Conservation (phyloP, 116 monocot species). For the Posidonia oceanica region DNA sequence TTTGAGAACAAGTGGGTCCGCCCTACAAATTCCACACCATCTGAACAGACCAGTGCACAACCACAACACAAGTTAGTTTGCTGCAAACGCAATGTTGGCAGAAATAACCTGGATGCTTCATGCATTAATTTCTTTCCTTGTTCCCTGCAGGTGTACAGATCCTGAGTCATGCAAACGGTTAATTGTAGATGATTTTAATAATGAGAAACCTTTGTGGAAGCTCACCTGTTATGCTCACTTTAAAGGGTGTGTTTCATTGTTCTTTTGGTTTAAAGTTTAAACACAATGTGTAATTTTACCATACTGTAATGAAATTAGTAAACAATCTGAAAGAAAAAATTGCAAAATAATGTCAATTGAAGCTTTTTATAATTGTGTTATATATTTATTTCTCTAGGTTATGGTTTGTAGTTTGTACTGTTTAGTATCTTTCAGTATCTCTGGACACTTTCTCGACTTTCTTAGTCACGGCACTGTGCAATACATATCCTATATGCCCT, state of each 20-base stretch:
- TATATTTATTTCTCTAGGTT: neutral
- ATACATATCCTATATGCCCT: neutral
- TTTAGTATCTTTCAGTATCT: neutral
- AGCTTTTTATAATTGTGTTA: no score
- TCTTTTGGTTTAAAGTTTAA: neutral
- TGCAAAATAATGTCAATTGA: no score
- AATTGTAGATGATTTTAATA: conserved; percentile 77
- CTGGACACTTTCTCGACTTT: neutral
- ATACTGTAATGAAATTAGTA: no score
- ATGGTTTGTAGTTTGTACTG: neutral
- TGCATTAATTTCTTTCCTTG: conserved; percentile 3
- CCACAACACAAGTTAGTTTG: conserved; percentile 47
- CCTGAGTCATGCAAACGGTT: conserved; percentile 63
- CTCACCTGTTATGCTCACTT: conserved; percentile 84
- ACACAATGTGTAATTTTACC: neutral
- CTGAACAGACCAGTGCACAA: conserved; percentile 29
- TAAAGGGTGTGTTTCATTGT: conserved; percentile 33
- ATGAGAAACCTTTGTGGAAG: conserved; percentile 80
- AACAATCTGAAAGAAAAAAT: no score
- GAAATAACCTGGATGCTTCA: neutral
- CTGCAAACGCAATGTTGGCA: neutral
- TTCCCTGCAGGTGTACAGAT: conserved; percentile 52
- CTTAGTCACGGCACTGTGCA: no score
- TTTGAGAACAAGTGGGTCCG: conserved; percentile 81
- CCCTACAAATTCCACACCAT: conserved; percentile 15